Evolutionary conservation across 352 stramenopile species (phyloP).

Genomic region (Pythium monospermum): DNA sequence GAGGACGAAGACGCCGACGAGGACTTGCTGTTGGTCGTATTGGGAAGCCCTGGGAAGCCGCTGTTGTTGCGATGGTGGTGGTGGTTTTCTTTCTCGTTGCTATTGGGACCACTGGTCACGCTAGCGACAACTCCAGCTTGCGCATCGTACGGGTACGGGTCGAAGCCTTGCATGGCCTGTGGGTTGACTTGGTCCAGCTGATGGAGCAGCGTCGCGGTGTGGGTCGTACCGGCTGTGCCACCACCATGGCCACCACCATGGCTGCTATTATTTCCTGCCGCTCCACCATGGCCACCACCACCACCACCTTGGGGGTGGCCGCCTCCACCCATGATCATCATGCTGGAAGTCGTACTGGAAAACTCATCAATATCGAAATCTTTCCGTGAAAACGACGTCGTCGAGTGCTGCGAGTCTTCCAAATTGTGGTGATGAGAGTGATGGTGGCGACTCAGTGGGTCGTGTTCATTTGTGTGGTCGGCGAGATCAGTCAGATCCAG

Average conservation of each 20-base stretch:
- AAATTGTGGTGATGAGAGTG: conserved; percentile 7
- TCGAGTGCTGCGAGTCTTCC: conserved; percentile 22
- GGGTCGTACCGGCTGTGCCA: conserved; percentile 28
- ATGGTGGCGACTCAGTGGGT: conserved; percentile 8
- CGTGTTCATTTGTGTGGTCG: neutral
- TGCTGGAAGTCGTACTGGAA: conserved; percentile 28
- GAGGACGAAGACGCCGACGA: no score
- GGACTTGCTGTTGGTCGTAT: conserved; percentile 20
- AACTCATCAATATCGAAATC: conserved; percentile 26
- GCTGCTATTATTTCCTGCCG: no score
- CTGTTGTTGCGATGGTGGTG: no score
- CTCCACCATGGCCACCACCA: neutral
- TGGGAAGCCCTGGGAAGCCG: neutral
- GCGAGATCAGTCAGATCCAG: conserved; percentile 9
- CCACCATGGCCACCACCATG: no score
- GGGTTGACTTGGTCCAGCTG: conserved; percentile 86
- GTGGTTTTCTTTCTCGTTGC: conserved; percentile 22
- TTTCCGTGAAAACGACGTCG: conserved; percentile 1
- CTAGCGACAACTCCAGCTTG: conserved; percentile 24
- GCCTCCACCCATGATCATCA: conserved; percentile 12
- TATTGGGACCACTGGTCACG: neutral
- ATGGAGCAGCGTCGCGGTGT: conserved; percentile 73
- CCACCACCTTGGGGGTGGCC: neutral
- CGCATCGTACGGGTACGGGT: conserved; percentile 77
- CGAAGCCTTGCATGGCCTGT: conserved; percentile 82